Evolutionary conservation across 2,329 filamentous ascomycete species (phyloP), one percentile per base, ranked within the genome.

Genomic region (Penicillium paneum): DNA sequence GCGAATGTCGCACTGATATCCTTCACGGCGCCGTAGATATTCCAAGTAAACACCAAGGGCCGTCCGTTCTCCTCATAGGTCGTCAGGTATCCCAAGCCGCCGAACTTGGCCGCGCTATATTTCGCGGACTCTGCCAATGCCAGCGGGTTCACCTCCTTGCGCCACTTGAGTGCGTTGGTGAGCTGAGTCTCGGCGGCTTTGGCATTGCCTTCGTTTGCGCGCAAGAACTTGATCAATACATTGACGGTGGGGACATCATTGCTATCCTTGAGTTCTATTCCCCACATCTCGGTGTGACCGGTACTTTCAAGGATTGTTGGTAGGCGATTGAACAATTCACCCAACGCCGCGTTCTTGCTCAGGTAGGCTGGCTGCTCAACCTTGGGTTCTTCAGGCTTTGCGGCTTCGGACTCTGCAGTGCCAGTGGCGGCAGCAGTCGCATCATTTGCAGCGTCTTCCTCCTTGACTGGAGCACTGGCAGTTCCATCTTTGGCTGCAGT

Each of bases 191-290:
- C 85, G 15, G 92, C 90, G 69, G 86, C 86, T 49, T 79, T 78
- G 7, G 90, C 71, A 67, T 95, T 86, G 58, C 87, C 86, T 58
- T 86, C 85, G 71, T 97, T 97, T 70, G 92, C 93, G 64, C 92
- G 90, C 52, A 97, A 83, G 76, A 92, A 97, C 78, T 97, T 97
- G 71, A 96, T 91, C 45, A 97, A 80, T 48, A 97, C 83, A 64
- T 96, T 86, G 69, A 89, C 87, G 44, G 89, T 91, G 51, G 89
- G 89, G 49, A 92, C 80, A 65, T 91, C 81, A 38, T 75, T 64
- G 52, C 64, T 65, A 52, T 70, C 65, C 55, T 72, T 69, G 41
- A 97, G 83, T 31, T 82, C 78, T 50, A 97, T 85, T 45, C 92
- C 92, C 85, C 92, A 97, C 81, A 97, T 89, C 79, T 97, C 91